phyloP scores from a whole-genome alignment of 2,329 filamentous ascomycete species.

The Pseudogymnoascus sp. region DNA sequence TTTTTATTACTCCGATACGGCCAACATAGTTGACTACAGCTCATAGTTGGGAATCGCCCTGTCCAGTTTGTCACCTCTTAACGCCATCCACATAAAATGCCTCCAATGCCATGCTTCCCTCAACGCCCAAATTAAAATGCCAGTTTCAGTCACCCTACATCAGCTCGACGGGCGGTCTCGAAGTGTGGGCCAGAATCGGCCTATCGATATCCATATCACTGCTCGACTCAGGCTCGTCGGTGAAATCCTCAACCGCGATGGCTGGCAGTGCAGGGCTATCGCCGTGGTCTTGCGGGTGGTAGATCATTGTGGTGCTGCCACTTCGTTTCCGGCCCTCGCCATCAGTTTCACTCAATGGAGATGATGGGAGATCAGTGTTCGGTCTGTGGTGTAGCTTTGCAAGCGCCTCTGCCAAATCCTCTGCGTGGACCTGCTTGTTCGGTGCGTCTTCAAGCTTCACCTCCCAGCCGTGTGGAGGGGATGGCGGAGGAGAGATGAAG shows the following conservation, averaged over 20 bases:
- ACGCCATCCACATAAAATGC: slow-evolving; percentile 3
- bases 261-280: slow-evolving; percentile 52
- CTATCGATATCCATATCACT: slow-evolving; percentile 37
- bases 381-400: slow-evolving; percentile 49
- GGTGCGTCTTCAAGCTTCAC: slow-evolving; percentile 61
- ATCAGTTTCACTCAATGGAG: slow-evolving; percentile 35
- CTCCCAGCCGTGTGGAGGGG: slow-evolving; percentile 63
- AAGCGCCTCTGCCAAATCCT: slow-evolving; percentile 60
- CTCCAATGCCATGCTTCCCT: background rate
- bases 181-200: slow-evolving; percentile 52
- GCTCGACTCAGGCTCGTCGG: slow-evolving; percentile 42
- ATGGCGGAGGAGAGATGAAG: slow-evolving; percentile 65
- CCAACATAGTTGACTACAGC: background rate
- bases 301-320: slow-evolving; percentile 59
- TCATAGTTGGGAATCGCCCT: background rate
- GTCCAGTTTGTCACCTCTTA: background rate
- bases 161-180: slow-evolving; percentile 58
- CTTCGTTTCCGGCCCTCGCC: slow-evolving; percentile 38
- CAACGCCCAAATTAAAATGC: background rate
- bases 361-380: slow-evolving; percentile 31
- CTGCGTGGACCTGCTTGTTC: slow-evolving; percentile 62
- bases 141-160: slow-evolving; percentile 36
- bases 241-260: slow-evolving; percentile 62
- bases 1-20: background rate
- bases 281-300: slow-evolving; percentile 51